These are phyloP conservation scores for Vanrija sp. DNA, from an alignment of 1,284 basidiomycete species.

Conservation along the genomic window DNA sequence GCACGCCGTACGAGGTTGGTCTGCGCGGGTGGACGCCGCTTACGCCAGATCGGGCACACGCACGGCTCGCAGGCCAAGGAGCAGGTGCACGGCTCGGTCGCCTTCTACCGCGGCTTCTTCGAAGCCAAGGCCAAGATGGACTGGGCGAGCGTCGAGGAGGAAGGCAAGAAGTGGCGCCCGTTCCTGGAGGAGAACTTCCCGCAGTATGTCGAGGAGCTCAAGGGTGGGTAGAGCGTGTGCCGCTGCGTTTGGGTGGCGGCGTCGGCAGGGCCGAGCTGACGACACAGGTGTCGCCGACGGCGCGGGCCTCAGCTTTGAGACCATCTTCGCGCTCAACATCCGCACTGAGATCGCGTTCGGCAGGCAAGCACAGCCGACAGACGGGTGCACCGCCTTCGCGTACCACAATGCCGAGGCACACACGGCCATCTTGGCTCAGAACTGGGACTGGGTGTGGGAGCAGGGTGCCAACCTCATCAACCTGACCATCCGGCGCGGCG, in stretches of 20 bases:
- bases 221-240: slow-evolving; percentile 4
- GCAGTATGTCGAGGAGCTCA: slow-evolving; percentile 16
- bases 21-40: not conserved
- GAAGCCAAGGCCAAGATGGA: slow-evolving; percentile 9
- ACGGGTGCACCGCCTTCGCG: slow-evolving; percentile 14
- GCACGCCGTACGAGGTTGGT: slow-evolving; percentile 15
- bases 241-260: too few relatives aligned
- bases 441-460: slow-evolving; percentile 18
- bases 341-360: slow-evolving; percentile 22
- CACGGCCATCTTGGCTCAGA: slow-evolving; percentile 13
- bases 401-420: not conserved
- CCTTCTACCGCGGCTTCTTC: slow-evolving; percentile 20
- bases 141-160: slow-evolving; percentile 9
- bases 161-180: slow-evolving; percentile 13
- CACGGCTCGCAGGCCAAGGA: slow-evolving; percentile 10
- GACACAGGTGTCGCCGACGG: slow-evolving; percentile 12
- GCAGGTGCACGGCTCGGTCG: slow-evolving; percentile 13
- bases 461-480: slow-evolving; percentile 13
- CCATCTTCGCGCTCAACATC: slow-evolving; percentile 15
- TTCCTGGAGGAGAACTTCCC: slow-evolving; percentile 9
- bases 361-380: not conserved
- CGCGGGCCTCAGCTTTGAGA: not conserved
- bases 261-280: not conserved
- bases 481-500: slow-evolving; percentile 3
- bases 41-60: slow-evolving; percentile 12